These are phyloP conservation scores for Aspergillus quadrilineatus DNA, from an alignment of 2,329 filamentous ascomycete species.

Conservation along the genomic window DNA sequence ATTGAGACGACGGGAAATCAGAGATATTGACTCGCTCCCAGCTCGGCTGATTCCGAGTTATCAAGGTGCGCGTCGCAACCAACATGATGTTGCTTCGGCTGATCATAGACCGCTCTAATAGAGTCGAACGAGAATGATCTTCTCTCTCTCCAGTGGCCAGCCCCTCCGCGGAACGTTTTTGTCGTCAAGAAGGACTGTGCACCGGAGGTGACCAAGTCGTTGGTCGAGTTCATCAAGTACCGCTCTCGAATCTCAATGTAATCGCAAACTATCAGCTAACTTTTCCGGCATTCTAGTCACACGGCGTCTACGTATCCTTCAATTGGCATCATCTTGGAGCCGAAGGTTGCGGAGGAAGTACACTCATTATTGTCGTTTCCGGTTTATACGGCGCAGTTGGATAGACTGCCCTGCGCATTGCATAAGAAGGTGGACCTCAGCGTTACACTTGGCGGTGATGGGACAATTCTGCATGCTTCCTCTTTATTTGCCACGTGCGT, in stretches of 20 bases:
- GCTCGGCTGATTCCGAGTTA: conserved; percentile 62
- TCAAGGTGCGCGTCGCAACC: conserved; percentile 51
- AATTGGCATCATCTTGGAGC: conserved; percentile 80
- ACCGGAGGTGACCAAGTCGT: conserved; percentile 53
- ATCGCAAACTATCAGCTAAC: conserved; percentile 3
- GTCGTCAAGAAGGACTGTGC: conserved; percentile 66
- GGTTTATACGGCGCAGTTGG: conserved; percentile 57
- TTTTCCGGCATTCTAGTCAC: conserved; percentile 52
- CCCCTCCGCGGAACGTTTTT: conserved; percentile 66
- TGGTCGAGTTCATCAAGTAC: conserved; percentile 58
- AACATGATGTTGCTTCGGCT: neutral
- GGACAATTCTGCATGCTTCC: conserved; percentile 81
- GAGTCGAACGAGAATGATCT: conserved; percentile 61
- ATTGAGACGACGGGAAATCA: conserved; percentile 41
- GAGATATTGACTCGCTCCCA: conserved; percentile 45
- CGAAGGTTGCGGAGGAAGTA: conserved; percentile 67
- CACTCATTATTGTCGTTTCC: conserved; percentile 71
- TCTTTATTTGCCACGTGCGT: conserved; percentile 80
- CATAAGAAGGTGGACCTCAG: conserved; percentile 83
- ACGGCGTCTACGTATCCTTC: conserved; percentile 76
- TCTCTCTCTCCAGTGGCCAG: conserved; percentile 66
- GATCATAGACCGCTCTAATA: conserved; percentile 26
- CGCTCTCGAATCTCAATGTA: neutral
- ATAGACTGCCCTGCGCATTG: conserved; percentile 50
- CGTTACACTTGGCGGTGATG: conserved; percentile 88